Evolutionary conservation across 139 green algal species (phyloP), one percentile per base, ranked within the genome.

Genomic region (Chlamydomonas applanata): DNA sequence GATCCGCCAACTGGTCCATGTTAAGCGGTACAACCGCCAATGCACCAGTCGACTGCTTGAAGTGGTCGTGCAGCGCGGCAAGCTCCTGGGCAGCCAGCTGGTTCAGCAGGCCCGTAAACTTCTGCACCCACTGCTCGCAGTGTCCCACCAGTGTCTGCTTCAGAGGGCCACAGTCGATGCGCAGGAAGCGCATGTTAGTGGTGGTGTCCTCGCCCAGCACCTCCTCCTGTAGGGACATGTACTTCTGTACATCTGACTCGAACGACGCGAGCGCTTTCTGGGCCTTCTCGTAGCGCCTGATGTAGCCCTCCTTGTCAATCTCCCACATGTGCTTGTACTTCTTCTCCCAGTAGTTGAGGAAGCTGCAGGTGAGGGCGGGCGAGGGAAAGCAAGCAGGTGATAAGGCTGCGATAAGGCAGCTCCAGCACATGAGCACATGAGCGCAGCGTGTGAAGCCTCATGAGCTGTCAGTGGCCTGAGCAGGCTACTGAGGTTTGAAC

Each of bases 321-420:
- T 96, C 91, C 91, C 91, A 97, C 54, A 97, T 79, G 83, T 94
- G 87, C 79, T 91, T 90, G 89, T 96, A 97, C 85, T 94, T 96
- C 79, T 92, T 91, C 86, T 95, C 90, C 91, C 88, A 97, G 79
- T 94, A 91, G 16, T 86, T 76, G 19, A 96, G 78, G 71, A 86
- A 90, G 20, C 78, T 73, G 67, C 45, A 63, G 5, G 16, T 11
- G 29, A 63, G 4, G 53, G 24, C 40, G 40, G 7, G 61, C 54
- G 40, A 7, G 11, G 40, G 7, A 19, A 7, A 49, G 40, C 40
- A 49, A 49, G 40, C 7, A 7, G 40, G 7, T 49, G 40, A 49
- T 49, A 7, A 49, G 40, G 40, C 40, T n/a, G n/a, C n/a, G n/a
- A n/a, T n/a, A n/a, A n/a, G n/a, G n/a, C n/a, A n/a, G n/a, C n/a